These are phyloP conservation scores for Glaciozyma martinii DNA, from an alignment of 768 basidiomycete genomes.

Conservation along the genomic window DNA sequence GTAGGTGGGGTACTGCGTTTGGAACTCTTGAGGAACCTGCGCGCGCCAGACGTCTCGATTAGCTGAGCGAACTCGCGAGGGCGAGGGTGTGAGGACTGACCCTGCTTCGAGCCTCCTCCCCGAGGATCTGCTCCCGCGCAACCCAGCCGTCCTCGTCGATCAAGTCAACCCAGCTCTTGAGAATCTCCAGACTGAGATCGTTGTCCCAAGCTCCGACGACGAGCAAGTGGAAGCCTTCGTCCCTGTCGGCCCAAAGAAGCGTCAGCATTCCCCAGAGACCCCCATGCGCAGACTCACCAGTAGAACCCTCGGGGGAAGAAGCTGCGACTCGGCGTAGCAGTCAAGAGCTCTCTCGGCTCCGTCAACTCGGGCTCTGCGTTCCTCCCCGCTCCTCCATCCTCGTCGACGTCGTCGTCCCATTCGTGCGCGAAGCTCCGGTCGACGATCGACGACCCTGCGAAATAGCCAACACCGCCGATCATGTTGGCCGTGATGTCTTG, in stretches of 20 bases:
- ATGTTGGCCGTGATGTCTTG: slow-evolving; percentile 83
- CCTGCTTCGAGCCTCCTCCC: slow-evolving; percentile 91
- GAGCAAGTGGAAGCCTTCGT: slow-evolving; percentile 91
- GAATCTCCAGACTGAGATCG: slow-evolving; percentile 76
- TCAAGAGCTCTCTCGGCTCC: slow-evolving; percentile 66
- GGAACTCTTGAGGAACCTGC: slow-evolving; percentile 80
- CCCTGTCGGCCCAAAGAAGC: slow-evolving; percentile 57
- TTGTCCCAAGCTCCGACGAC: slow-evolving; percentile 91
- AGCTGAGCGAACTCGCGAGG: background rate
- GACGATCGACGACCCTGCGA: slow-evolving; percentile 80
- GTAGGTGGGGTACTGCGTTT: slow-evolving; percentile 83
- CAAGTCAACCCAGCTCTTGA: slow-evolving; percentile 78
- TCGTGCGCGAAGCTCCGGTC: slow-evolving; percentile 77
- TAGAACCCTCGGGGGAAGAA: slow-evolving; percentile 98
- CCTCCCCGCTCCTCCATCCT: slow-evolving; percentile 40
- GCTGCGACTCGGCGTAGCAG: slow-evolving; percentile 87
- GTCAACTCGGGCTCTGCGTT: slow-evolving; percentile 45
- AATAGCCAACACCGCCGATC: slow-evolving; percentile 88
- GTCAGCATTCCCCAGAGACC: background rate
- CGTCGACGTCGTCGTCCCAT: slow-evolving; percentile 64
- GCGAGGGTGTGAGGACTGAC: slow-evolving; percentile 40
- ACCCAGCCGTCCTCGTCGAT: slow-evolving; percentile 96
- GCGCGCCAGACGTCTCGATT: background rate
- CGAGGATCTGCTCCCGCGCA: slow-evolving; percentile 88
- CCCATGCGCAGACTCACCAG: slow-evolving; percentile 43